Percentiles rank a stretch among this genome's conserved stretches.
phyloP scores from a whole-genome alignment of 2,329 filamentous ascomycete species.

The Metarhizium guizhouense region DNA sequence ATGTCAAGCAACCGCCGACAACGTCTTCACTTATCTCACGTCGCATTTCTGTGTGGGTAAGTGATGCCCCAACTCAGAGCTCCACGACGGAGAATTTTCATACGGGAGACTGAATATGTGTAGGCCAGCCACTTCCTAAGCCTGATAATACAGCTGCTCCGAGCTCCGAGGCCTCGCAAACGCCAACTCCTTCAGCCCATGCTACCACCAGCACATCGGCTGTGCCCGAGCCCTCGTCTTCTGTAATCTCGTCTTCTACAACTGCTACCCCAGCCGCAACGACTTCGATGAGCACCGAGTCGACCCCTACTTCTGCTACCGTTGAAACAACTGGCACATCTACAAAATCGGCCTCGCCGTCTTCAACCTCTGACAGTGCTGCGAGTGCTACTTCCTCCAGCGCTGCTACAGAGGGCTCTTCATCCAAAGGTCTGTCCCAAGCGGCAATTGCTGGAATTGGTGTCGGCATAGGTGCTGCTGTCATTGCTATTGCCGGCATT shows the following conservation, averaged over 20 bases:
- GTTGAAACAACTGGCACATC: slow-evolving; percentile 4
- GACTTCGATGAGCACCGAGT: neutral
- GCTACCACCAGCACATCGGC: neutral
- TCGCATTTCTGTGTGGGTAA: slow-evolving; percentile 16
- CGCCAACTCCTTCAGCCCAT: neutral
- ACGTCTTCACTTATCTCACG: slow-evolving; percentile 12
- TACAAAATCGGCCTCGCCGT: slow-evolving; percentile 4
- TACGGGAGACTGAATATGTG: neutral
- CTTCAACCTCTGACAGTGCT: slow-evolving; percentile 1
- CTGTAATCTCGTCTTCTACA: neutral
- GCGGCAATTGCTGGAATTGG: slow-evolving; percentile 41
- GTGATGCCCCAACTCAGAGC: neutral
- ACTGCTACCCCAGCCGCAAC: neutral
- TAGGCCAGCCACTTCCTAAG: neutral
- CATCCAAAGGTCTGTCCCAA: slow-evolving; percentile 25
- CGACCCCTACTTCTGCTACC: neutral
- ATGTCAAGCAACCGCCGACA: slow-evolving; percentile 15
- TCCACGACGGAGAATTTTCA: neutral
- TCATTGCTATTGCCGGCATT: slow-evolving; percentile 28
- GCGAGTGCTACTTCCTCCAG: slow-evolving; percentile 6
- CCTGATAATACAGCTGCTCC: neutral
- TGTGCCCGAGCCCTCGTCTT: too few relatives aligned
- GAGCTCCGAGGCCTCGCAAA: neutral
- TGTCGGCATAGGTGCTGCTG: slow-evolving; percentile 34
- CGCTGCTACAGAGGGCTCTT: slow-evolving; percentile 1